Evolutionary conservation across 768 basidiomycete species (phyloP).

Genomic region (Amanita brunnescens): DNA sequence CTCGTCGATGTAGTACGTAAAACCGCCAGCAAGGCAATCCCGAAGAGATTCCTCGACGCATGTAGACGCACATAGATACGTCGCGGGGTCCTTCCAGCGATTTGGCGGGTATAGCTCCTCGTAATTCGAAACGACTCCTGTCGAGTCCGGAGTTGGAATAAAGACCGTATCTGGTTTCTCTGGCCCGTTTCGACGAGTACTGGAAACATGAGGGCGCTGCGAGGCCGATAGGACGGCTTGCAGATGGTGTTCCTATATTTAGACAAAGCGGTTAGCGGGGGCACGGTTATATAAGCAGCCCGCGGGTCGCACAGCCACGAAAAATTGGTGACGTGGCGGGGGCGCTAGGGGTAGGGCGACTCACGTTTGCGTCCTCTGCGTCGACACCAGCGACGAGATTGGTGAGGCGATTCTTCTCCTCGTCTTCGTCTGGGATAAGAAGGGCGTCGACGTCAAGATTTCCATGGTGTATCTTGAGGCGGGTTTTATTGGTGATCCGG

Average conservation of each 20-base stretch:
- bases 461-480: constrained; percentile 77
- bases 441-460: constrained; percentile 74
- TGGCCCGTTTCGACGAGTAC: constrained; percentile 21
- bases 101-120: constrained; percentile 61
- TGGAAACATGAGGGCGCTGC: constrained; percentile 23
- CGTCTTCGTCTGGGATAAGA: constrained; percentile 79
- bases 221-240: constrained; percentile 41
- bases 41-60: constrained; percentile 72
- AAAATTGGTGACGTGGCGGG: constrained; percentile 32
- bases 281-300: constrained; percentile 39
- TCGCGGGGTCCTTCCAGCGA: constrained; percentile 68
- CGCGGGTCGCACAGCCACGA: constrained; percentile 44
- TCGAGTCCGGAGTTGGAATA: constrained; percentile 92
- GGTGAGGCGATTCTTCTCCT: constrained; percentile 71
- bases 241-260: constrained; percentile 43
- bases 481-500: constrained; percentile 88
- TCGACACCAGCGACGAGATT: constrained; percentile 80
- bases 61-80: constrained; percentile 75
- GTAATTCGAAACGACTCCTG: constrained; percentile 72
- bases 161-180: constrained; percentile 43
- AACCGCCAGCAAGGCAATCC: constrained; percentile 59
- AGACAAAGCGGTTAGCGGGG: constrained; percentile 12
- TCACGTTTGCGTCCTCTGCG: constrained; percentile 89
- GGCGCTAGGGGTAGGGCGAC: constrained; percentile 30
- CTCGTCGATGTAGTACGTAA: constrained; percentile 93